Evolutionary conservation across 306 rosid species (phyloP), one percentile per base, ranked within the genome.

Genomic region (Corylus heterophylla): DNA sequence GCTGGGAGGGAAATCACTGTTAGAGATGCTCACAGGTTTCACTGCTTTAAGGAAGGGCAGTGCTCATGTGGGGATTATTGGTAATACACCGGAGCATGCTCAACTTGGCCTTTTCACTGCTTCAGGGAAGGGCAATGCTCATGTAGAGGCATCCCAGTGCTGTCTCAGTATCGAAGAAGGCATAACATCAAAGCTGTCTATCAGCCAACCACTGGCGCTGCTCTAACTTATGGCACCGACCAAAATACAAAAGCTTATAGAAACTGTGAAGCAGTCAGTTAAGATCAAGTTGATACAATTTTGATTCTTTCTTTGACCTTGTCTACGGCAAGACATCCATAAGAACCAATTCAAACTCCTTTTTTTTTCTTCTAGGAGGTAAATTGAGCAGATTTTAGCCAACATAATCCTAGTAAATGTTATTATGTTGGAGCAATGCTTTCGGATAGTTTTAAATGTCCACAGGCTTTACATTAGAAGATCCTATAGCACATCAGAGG

Each of bases 11-110:
- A 91, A 86, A 91, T 93, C 81, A 89, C 93, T 16, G 88, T 91
- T 77, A 91, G 93, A 79, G 96, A 92, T 79, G 48, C 89, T 71
- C 89, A 90, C 64, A 83, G 98, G 79, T 94, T 94, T 83, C 97
- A 92, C 68, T 89, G 92, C 87, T 94, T 94, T 29, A 92, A 84
- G 77, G 92, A 80, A 5, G 94, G 96, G 78, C 68, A 42, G 37
- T 90, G 98, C 83, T 90, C 95, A n/a, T 90, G 97, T 80, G 89
- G 84, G 58, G 97, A 93, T 84, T 93, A 87, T 86, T 93, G 97
- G 94, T 91, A 82, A 88, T 67, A 39, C 39, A 39, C 39, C 39
- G 3, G 12, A 67, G 54, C 22, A 7, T 20, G 27, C 51, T 51
- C 3, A 59, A 47, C 29, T 58, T 20, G 54, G 20, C 27, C 5